These are phyloP conservation scores for Pistacia integerrima DNA, from an alignment of 345 rosid species.

Conservation along the genomic window DNA sequence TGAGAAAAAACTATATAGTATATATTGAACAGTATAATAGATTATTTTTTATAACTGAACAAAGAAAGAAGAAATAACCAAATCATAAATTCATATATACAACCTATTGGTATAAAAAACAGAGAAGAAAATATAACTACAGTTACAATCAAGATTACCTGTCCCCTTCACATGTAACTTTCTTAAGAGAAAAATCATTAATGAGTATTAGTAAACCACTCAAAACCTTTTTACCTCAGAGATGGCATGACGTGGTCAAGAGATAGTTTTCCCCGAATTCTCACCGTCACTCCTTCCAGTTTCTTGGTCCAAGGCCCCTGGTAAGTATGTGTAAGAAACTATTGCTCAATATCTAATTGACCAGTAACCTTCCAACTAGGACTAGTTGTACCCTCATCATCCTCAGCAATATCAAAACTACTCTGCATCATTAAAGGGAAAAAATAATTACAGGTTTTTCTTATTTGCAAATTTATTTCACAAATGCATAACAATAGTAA, in stretches of 20 bases:
- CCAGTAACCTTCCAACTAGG: conserved; percentile 21
- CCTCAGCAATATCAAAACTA: conserved; percentile 41
- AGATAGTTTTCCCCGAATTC: conserved; percentile 44
- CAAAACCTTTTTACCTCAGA: conserved; percentile 51
- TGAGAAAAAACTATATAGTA: neutral
- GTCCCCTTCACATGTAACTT: conserved; percentile 54
- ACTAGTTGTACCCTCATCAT: conserved; percentile 57
- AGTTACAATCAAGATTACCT: conserved; percentile 48
- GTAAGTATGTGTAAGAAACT: no score
- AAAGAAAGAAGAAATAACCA: no score
- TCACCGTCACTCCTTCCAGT: conserved; percentile 53
- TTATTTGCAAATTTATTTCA: no score
- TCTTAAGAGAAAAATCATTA: conserved; percentile 51
- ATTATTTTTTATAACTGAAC: neutral
- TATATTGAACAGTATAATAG: neutral
- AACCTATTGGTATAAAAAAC: neutral
- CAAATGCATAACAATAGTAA: no score
- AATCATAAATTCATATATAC: no score
- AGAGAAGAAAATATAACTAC: neutral
- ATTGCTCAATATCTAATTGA: no score
- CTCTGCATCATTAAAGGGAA: no score
- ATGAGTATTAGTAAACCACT: conserved; percentile 64
- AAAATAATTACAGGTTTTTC: no score
- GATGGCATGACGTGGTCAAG: conserved; percentile 45
- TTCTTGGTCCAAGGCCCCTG: conserved; percentile 24